Evolutionary conservation across 108 stramenopile genomes (phyloP).

Genomic region (Skeletonema potamos): DNA sequence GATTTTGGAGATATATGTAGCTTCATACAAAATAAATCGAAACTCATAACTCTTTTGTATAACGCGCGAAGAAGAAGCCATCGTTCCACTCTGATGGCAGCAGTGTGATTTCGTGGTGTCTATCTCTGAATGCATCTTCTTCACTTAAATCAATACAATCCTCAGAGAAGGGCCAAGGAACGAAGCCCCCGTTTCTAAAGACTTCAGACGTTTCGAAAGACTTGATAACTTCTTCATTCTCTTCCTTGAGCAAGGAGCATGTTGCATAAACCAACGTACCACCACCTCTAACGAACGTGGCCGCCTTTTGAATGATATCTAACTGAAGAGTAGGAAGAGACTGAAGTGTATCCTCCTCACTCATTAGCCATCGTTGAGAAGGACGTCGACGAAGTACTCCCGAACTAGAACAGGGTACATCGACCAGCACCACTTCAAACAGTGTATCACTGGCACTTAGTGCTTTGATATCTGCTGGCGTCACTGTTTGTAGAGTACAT

Average conservation of each 20-base stretch:
- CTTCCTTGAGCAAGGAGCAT: constrained; percentile 45
- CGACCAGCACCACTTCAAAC: constrained; percentile 52
- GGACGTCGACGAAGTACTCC: constrained; percentile 52
- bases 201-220: constrained; percentile 33
- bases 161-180: constrained; percentile 24
- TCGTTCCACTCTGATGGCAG: constrained; percentile 33
- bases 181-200: constrained; percentile 10
- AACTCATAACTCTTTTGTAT: constrained; percentile 6
- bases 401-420: constrained; percentile 53
- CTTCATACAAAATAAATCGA: neutral
- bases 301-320: constrained; percentile 37
- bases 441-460: neutral
- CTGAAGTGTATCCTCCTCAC: constrained; percentile 19
- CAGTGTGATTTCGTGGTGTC: constrained; percentile 19
- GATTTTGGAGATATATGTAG: neutral
- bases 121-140: neutral
- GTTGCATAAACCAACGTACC: constrained; percentile 53
- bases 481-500: constrained; percentile 23
- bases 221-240: constrained; percentile 43
- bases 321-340: constrained; percentile 37
- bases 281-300: constrained; percentile 33
- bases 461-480: constrained; percentile 12
- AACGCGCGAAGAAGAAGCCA: constrained; percentile 57
- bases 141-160: neutral
- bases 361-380: constrained; percentile 49